A percentile compares a stretch with the other conserved stretches of the same genome.
These are phyloP conservation scores for Alternaria novae-zelandiae DNA, from an alignment of 2,329 filamentous ascomycete genomes.

Conservation along the genomic window DNA sequence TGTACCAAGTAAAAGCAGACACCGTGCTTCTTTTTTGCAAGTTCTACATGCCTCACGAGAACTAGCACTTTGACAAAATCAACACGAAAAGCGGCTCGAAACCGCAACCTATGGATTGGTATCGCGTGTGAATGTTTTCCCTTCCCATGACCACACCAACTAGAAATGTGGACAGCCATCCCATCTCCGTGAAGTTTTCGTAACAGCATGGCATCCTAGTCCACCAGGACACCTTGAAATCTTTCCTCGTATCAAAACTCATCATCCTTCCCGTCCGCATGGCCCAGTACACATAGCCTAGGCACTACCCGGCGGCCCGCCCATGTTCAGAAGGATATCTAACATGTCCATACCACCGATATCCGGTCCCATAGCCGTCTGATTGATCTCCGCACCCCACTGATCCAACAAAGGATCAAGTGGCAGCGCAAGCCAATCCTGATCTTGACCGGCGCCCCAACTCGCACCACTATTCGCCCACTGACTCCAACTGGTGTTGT, in stretches of 20 bases:
- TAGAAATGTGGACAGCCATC: neutral
- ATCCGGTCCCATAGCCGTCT: constrained; percentile 67
- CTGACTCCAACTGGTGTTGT: constrained; percentile 22
- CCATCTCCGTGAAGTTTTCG: neutral
- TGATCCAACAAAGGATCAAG: constrained; percentile 66
- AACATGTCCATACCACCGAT: constrained; percentile 62
- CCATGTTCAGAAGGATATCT: constrained; percentile 54
- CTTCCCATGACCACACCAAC: neutral
- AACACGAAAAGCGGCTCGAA: neutral
- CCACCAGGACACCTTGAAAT: neutral
- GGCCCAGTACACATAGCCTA: neutral
- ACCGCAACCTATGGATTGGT: neutral
- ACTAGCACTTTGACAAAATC: rapidly evolving
- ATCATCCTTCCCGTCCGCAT: neutral
- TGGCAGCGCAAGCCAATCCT: constrained; percentile 68
- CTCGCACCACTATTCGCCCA: constrained; percentile 30
- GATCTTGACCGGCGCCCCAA: constrained; percentile 38
- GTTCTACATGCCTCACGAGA: neutral
- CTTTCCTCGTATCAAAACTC: neutral
- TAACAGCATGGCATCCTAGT: neutral
- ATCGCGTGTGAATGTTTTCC: neutral
- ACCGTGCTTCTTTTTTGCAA: neutral
- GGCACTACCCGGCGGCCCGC: constrained; percentile 34
- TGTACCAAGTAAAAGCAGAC: neutral
- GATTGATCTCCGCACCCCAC: constrained; percentile 63